Evolutionary conservation across 73 alveolate species (phyloP), one percentile per base, ranked within the genome.

Genomic region (Stentor coeruleus): DNA sequence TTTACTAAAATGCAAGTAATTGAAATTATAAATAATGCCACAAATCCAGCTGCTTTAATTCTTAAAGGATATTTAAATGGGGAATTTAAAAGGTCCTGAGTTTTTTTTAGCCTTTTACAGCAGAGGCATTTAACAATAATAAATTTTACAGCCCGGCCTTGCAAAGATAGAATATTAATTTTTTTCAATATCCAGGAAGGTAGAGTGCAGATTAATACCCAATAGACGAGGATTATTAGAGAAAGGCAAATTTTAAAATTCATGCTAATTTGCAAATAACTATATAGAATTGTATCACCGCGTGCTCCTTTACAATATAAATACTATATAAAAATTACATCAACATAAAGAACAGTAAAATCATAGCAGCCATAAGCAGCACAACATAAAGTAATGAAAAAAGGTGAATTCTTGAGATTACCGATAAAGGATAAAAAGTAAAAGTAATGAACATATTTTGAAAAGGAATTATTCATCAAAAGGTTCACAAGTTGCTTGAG

Each of bases 351-450:
- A 2, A 57, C 28, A 57, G 28, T 57, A 1, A 31, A 20, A 57
- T 57, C 73, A 57, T 57, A 57, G 15, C 35, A n/a, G 28, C 28
- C 35, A 57, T n/a, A n/a, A 0, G 73, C 15, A 20, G 73, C 73
- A 57, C 73, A 57, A 20, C 15, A 20, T 31, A 57, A n/a, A 57
- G 73, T 57, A 1, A 57, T n/a, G 1, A 2, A n/a, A 57, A 57
- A 57, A n/a, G 73, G 73, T 57, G 73, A 57, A 57, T n/a, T 20
- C 28, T 57, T 57, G 73, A 57, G 73, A 57, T 57, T 57, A 20
- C 73, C 73, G 0, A 57, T 31, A 57, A 57, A 57, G 73, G 15
- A 57, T 57, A 57, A 57, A 57, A 57, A 20, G 28, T 57, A 57
- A 57, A 57, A 57, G 1, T 31, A 57, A 2, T 57, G 15, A 31